Evolutionary conservation across 768 basidiomycete genomes (phyloP).

Genomic region (Thelephora aurantiotincta): DNA sequence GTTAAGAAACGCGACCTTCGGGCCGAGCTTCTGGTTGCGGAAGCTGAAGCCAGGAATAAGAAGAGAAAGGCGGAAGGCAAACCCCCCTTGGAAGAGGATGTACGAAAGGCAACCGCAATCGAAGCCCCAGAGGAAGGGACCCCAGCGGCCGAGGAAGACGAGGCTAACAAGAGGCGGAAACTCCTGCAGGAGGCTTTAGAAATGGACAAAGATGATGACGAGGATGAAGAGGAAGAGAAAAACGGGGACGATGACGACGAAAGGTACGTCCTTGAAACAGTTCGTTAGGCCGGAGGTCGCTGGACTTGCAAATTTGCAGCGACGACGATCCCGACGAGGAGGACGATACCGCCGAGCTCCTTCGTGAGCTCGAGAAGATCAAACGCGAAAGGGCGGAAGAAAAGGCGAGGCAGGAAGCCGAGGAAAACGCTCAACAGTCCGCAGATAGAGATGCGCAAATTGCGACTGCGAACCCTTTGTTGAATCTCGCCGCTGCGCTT

Average conservation of each 20-base stretch:
- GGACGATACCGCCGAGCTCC: slow-evolving; percentile 84
- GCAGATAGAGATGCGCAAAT: slow-evolving; percentile 68
- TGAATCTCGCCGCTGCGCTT: slow-evolving; percentile 85
- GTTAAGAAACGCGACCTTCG: slow-evolving; percentile 70
- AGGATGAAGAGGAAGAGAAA: slow-evolving; percentile 35
- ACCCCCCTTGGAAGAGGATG: slow-evolving; percentile 19
- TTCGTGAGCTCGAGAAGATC: slow-evolving; percentile 97
- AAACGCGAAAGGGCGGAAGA: slow-evolving; percentile 93
- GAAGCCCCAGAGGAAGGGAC: slow-evolving; percentile 9
- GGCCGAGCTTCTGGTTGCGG: slow-evolving; percentile 71
- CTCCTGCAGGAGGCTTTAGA: slow-evolving; percentile 76
- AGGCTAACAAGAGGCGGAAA: slow-evolving; percentile 71
- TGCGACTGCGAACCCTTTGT: slow-evolving; percentile 74
- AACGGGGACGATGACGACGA: slow-evolving; percentile 20
- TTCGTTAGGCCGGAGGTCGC: not conserved
- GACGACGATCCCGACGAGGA: slow-evolving; percentile 57
- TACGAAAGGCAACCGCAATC: not conserved
- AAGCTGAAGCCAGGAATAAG: slow-evolving; percentile 76
- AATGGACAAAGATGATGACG: slow-evolving; percentile 82
- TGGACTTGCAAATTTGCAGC: slow-evolving; percentile 17
- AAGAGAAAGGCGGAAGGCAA: slow-evolving; percentile 84
- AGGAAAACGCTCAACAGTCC: slow-evolving; percentile 46
- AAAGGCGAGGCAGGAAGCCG: slow-evolving; percentile 68
- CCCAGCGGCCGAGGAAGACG: slow-evolving; percentile 41
- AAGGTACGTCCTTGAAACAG: slow-evolving; percentile 23